Evolutionary conservation across 768 basidiomycete genomes (phyloP).

Genomic region (Dioszegia crocea): DNA sequence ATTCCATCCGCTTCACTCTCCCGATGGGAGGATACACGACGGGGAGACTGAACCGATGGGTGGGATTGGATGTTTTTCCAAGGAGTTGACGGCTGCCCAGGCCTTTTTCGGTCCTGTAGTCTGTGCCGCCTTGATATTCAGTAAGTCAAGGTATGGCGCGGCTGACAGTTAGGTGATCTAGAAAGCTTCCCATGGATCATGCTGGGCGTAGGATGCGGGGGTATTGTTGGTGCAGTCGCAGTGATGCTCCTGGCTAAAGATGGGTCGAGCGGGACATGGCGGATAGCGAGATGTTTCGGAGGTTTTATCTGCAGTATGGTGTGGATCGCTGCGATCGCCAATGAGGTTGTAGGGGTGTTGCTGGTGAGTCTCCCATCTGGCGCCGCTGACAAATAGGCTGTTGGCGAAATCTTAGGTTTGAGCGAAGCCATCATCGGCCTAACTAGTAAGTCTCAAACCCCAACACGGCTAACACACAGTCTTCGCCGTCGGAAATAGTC

Average conservation of each 20-base stretch:
- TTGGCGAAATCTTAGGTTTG: slow-evolving; percentile 88
- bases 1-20: slow-evolving; percentile 32
- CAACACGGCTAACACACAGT: slow-evolving; percentile 48
- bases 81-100: slow-evolving; percentile 80
- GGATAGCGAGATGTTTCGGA: slow-evolving; percentile 74
- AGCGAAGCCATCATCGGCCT: slow-evolving; percentile 96
- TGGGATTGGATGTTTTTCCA: slow-evolving; percentile 46
- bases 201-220: slow-evolving; percentile 58
- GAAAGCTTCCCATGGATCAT: slow-evolving; percentile 23
- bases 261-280: slow-evolving; percentile 59
- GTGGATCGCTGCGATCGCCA: slow-evolving; percentile 98
- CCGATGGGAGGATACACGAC: slow-evolving; percentile 31
- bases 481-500: slow-evolving; percentile 92
- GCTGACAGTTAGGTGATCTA: background rate
- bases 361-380: slow-evolving; percentile 56
- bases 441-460: slow-evolving; percentile 55
- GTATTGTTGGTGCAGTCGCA: slow-evolving; percentile 57
- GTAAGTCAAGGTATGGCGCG: slow-evolving; percentile 50
- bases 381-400: slow-evolving; percentile 59
- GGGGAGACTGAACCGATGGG: slow-evolving; percentile 24
- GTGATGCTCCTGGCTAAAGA: slow-evolving; percentile 62
- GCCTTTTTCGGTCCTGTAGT: slow-evolving; percentile 78
- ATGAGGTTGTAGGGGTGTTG: slow-evolving; percentile 87
- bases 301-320: slow-evolving; percentile 87
- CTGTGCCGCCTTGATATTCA: slow-evolving; percentile 62